Evolutionary conservation across 1,284 basidiomycete genomes (phyloP).

Genomic region (Cryptococcus sp.): DNA sequence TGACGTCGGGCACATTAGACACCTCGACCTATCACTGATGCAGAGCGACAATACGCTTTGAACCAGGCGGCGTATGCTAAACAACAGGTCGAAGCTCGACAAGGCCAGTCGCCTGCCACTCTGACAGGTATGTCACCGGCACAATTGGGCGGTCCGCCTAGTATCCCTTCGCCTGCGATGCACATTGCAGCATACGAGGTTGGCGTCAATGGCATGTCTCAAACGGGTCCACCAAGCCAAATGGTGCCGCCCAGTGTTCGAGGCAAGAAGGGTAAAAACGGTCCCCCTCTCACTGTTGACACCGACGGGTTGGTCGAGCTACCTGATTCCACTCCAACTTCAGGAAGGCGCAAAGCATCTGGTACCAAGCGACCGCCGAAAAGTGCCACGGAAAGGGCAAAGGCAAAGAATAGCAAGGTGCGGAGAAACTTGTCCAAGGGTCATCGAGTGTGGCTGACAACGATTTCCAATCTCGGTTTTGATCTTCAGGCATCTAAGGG

Average conservation of each 20-base stretch:
- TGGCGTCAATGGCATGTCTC: slow-evolving; percentile 11
- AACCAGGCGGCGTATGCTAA: slow-evolving; percentile 24
- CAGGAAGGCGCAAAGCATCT: slow-evolving; percentile 15
- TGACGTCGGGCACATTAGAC: not conserved
- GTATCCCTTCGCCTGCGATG: slow-evolving; percentile 14
- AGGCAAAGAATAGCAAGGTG: slow-evolving; percentile 13
- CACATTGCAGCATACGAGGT: slow-evolving; percentile 5
- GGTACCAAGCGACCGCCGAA: slow-evolving; percentile 12
- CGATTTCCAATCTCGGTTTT: not conserved
- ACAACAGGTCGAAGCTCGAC: slow-evolving; percentile 17
- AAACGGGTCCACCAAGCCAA: not conserved
- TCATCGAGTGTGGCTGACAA: not conserved
- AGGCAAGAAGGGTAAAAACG: slow-evolving; percentile 11
- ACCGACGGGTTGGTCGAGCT: slow-evolving; percentile 8
- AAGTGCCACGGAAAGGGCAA: slow-evolving; percentile 12
- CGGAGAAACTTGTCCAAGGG: not conserved
- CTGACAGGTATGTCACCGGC: slow-evolving; percentile 25
- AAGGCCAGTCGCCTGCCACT: slow-evolving; percentile 22
- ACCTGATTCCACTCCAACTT: slow-evolving; percentile 11
- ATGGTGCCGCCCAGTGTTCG: slow-evolving; percentile 7
- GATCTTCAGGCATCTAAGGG: slow-evolving; percentile 9
- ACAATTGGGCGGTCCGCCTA: slow-evolving; percentile 17
- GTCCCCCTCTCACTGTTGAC: slow-evolving; percentile 12
- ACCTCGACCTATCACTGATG: slow-evolving; percentile 15
- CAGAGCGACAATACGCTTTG: slow-evolving; percentile 26